Evolutionary conservation across 768 basidiomycete genomes (phyloP), one percentile per base, ranked within the genome.

Genomic region (Panellus pusillus): DNA sequence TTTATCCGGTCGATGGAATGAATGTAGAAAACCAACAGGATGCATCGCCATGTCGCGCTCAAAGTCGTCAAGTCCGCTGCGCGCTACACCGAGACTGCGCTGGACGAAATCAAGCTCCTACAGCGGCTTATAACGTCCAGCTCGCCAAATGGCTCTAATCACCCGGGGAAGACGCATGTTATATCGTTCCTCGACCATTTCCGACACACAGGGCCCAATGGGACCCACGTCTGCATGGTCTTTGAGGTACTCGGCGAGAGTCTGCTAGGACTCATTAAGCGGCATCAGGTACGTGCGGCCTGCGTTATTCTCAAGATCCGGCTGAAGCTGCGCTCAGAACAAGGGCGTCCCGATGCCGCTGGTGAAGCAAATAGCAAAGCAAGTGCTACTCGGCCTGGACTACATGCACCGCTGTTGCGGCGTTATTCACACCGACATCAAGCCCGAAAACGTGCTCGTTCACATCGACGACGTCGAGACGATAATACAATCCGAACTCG

Each of bases 191-290:
- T 98, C 43, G 96, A 99, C 74, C 93, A 98, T 69, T 99, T 99
- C 71, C 82, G 87, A 24, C 97, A 98, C 73, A 90, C 89, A 57
- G 97, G 97, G 1, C 94, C 94, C 9, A 97, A 99, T 68, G 97
- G 97, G 35, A 87, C 83, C 14, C 97, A 99, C 72, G 91, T 99
- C 62, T 98, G 97, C 79, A 98, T 99, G 97, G 94, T 97, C 13
- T 98, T 98, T 65, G 97, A 99, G 70, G 97, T 98, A 20, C 82
- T 99, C 9, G 97, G 96, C 55, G 96, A 99, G 73, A 98, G 96
- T 68, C 77, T 99, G 2, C 82, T 98, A 2, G 94, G 89, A 5
- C 82, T 99, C 63, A 97, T 98, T 80, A 98, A 97, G 72, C 84
- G 96, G 11, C 93, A 98, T 74, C 95, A 61, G 55, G 59, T 48